These are phyloP conservation scores for Arthrobotrys iridis DNA, from an alignment of 2,329 filamentous ascomycete species.

Conservation along the genomic window DNA sequence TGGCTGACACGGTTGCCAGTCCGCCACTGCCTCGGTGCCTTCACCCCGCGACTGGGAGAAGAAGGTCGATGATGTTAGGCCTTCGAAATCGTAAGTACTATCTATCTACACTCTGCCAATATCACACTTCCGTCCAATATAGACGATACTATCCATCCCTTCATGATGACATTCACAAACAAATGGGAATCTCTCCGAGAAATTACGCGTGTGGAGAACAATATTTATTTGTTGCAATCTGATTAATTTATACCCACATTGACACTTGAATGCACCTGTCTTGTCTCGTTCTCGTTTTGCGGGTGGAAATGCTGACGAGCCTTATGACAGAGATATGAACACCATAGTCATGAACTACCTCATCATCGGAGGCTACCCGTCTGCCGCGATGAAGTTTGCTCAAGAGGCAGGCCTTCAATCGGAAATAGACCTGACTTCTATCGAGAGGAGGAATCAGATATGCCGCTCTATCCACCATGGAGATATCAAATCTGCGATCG, in stretches of 20 bases:
- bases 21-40: constrained; percentile 53
- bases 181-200: constrained; percentile 99
- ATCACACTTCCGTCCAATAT: constrained; percentile 58
- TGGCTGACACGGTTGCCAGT: constrained; percentile 56
- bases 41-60: constrained; percentile 72
- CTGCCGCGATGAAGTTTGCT: constrained; percentile 91
- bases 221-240: constrained; percentile 71
- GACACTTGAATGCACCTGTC: constrained; percentile 24
- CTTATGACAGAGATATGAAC: constrained; percentile 82
- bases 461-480: constrained; percentile 85
- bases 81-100: constrained; percentile 83
- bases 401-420: constrained; percentile 87
- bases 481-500: constrained; percentile 84
- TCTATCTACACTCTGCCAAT: background rate
- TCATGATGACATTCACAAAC: constrained; percentile 85
- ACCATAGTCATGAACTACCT: constrained; percentile 95
- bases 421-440: constrained; percentile 75
- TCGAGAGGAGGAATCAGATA: constrained; percentile 82
- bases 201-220: constrained; percentile 83
- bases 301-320: constrained; percentile 58
- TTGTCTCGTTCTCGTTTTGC: background rate
- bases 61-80: constrained; percentile 83
- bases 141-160: too few relatives aligned
- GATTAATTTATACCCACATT: constrained; percentile 63
- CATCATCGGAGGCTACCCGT: constrained; percentile 92